Conservation (phyloP, 805 yeast genomes). For the Kuraishia ogatae region DNA sequence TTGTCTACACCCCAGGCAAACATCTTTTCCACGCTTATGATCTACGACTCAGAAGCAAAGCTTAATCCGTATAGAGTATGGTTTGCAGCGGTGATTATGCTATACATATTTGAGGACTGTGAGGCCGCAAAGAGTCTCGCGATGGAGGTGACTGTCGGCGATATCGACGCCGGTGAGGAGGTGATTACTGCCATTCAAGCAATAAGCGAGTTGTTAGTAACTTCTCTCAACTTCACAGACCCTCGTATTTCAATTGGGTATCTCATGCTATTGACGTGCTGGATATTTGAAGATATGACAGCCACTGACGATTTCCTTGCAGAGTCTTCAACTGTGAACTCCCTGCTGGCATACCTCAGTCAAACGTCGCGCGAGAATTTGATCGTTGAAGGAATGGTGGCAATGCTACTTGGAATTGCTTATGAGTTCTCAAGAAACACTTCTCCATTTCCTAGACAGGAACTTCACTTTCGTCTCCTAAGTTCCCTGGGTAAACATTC, state of each 20-base stretch:
- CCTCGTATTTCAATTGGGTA: slow-evolving; percentile 75
- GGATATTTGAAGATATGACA: slow-evolving; percentile 70
- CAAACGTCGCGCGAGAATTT: slow-evolving; percentile 25
- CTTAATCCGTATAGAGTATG: slow-evolving; percentile 83
- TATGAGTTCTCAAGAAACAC: slow-evolving; percentile 64
- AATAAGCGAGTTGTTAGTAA: slow-evolving; percentile 61
- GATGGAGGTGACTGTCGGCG: slow-evolving; percentile 46
- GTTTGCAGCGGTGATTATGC: slow-evolving; percentile 67
- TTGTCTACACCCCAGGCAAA: slow-evolving; percentile 38
- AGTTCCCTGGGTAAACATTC: slow-evolving; percentile 77
- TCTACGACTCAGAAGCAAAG: slow-evolving; percentile 62
- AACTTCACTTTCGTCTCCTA: slow-evolving; percentile 51
- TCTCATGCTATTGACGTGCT: slow-evolving; percentile 58
- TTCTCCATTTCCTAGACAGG: slow-evolving; percentile 58
- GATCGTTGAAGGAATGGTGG: slow-evolving; percentile 62
- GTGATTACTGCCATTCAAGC: slow-evolving; percentile 66
- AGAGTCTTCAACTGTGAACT: slow-evolving; percentile 57
- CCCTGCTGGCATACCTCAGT: slow-evolving; percentile 59
- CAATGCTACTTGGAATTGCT: slow-evolving; percentile 62
- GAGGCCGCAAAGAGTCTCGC: slow-evolving; percentile 41
- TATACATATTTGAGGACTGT: slow-evolving; percentile 50
- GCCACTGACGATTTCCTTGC: slow-evolving; percentile 71
- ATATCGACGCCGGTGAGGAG: slow-evolving; percentile 57
- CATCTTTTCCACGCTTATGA: slow-evolving; percentile 61
- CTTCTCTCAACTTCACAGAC: slow-evolving; percentile 53